Conservation (phyloP, 257 asterid species). For the Fraxinus quadrangulata region DNA sequence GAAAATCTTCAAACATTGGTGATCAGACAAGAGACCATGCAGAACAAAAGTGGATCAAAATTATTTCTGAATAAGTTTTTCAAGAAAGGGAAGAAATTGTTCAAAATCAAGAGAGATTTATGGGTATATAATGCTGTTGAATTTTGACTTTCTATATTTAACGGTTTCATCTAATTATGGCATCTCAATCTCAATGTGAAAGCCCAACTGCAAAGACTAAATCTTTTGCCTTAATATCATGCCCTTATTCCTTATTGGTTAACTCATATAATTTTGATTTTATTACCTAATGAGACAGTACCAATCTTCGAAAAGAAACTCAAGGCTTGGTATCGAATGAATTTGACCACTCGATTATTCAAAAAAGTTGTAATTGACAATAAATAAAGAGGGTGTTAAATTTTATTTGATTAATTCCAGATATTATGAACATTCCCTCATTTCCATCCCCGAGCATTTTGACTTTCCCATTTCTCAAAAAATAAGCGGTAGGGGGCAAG, state of each 20-base stretch:
- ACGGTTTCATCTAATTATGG: slow-evolving; percentile 1
- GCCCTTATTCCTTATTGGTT: too few species aligned
- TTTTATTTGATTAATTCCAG: not conserved
- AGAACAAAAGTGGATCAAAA: not conserved
- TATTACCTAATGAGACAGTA: too few species aligned
- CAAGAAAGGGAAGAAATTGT: not conserved
- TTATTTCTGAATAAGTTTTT: not conserved
- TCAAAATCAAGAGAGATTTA: slow-evolving; percentile 7
- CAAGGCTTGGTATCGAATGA: too few species aligned
- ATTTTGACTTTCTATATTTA: not conserved
- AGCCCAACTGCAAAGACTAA: not conserved
- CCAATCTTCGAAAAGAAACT: too few species aligned
- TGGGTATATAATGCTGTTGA: not conserved
- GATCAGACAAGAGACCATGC: not conserved
- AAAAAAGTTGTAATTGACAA: too few species aligned
- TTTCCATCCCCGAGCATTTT: not conserved
- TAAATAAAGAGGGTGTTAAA: not conserved
- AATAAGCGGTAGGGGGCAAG: too few species aligned
- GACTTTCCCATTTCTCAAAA: not conserved
- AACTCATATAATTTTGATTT: too few species aligned
- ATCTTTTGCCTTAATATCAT: not conserved
- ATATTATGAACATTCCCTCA: not conserved
- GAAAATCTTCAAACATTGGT: not conserved
- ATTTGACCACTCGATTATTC: too few species aligned
- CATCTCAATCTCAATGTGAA: not conserved